These are phyloP conservation scores for Haplographium delicatum DNA, from an alignment of 495 filamentous ascomycete genomes.

Conservation along the genomic window DNA sequence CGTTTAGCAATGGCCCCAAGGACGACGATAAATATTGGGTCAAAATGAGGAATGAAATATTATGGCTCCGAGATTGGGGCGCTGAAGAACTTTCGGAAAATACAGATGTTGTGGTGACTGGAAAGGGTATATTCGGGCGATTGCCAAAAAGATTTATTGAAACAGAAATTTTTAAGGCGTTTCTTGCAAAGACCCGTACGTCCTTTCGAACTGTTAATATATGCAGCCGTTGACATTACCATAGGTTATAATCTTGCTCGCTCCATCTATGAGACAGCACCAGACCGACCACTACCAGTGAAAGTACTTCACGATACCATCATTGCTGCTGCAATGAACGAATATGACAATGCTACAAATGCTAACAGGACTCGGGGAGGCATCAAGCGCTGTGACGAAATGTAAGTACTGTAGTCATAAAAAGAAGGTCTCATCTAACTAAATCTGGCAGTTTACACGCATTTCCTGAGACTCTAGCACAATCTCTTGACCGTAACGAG, in stretches of 20 bases:
- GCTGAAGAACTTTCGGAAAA: constrained; percentile 34
- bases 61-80: constrained; percentile 83
- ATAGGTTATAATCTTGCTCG: constrained; percentile 62
- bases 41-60: constrained; percentile 55
- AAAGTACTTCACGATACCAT: constrained; percentile 59
- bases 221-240: neutral
- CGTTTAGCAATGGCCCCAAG: constrained; percentile 35
- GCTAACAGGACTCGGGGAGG: constrained; percentile 78
- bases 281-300: constrained; percentile 44
- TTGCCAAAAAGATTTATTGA: constrained; percentile 62
- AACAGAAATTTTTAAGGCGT: constrained; percentile 65
- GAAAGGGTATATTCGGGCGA: constrained; percentile 63
- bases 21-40: constrained; percentile 66
- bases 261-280: constrained; percentile 60
- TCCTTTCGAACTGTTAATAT: neutral
- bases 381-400: constrained; percentile 77
- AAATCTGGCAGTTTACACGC: constrained; percentile 52
- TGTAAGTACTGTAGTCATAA: constrained; percentile 48
- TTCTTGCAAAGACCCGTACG: constrained; percentile 66
- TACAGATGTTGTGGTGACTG: constrained; percentile 28
- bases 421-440: neutral
- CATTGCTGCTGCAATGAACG: constrained; percentile 59
- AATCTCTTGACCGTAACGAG: constrained; percentile 48
- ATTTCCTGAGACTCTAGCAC: constrained; percentile 59
- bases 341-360: constrained; percentile 88